These are phyloP conservation scores for Trypanosoma mega DNA, from an alignment of 208 protist species.

Conservation along the genomic window DNA sequence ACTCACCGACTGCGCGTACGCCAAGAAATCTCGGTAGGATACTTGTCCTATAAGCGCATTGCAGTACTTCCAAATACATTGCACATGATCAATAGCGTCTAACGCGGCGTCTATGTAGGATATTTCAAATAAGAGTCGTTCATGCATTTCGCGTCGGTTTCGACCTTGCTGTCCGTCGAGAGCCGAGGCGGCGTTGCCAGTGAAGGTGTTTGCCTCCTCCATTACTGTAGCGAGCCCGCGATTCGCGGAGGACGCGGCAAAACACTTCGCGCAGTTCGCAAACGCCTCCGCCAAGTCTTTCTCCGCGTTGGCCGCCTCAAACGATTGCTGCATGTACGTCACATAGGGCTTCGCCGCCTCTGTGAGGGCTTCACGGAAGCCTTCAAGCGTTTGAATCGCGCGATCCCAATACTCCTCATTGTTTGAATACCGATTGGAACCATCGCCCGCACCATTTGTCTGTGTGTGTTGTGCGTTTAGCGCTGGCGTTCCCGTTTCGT, in stretches of 20 bases:
- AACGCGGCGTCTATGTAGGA: constrained; percentile 62
- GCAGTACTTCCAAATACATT: constrained; percentile 47
- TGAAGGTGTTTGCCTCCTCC: constrained; percentile 14
- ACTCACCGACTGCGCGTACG: constrained; percentile 57
- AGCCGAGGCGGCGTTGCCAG: constrained; percentile 15
- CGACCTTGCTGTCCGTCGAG: constrained; percentile 29
- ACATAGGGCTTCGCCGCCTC: constrained; percentile 45
- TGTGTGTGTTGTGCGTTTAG: no score
- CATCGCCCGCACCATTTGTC: not conserved
- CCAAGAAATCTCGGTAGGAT: constrained; percentile 6
- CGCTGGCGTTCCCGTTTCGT: not conserved
- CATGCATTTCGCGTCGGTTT: constrained; percentile 46
- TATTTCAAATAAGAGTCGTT: constrained; percentile 61
- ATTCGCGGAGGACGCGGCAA: constrained; percentile 26
- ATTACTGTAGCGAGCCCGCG: constrained; percentile 23
- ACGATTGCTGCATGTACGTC: constrained; percentile 35
- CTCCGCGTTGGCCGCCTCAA: constrained; percentile 18
- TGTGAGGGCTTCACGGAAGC: constrained; percentile 41
- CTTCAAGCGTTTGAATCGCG: constrained; percentile 36
- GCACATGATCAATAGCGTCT: constrained; percentile 65
- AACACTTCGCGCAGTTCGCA: constrained; percentile 24
- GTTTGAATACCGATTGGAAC: not conserved
- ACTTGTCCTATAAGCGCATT: constrained; percentile 13
- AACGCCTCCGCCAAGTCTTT: constrained; percentile 43
- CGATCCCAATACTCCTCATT: constrained; percentile 45